These are phyloP conservation scores for Ailanthus altissimus DNA, from an alignment of 345 rosid genomes.

Conservation along the genomic window DNA sequence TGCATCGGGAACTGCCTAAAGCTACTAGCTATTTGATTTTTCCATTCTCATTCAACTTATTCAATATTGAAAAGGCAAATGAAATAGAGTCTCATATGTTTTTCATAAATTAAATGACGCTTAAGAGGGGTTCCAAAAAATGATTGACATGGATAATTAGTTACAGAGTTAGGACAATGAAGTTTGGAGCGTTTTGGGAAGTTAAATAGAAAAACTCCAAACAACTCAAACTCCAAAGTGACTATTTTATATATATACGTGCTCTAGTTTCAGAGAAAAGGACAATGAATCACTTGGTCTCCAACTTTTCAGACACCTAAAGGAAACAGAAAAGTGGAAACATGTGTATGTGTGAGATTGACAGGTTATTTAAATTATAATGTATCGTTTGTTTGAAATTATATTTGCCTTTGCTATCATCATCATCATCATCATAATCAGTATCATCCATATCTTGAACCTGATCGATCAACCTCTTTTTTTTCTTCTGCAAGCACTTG, in stretches of 20 bases:
- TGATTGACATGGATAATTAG: background rate
- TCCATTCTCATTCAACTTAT: constrained; percentile 4
- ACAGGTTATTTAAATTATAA: constrained; percentile 8
- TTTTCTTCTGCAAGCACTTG: background rate
- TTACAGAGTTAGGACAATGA: background rate
- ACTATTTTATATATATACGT: background rate
- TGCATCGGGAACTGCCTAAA: constrained; percentile 24
- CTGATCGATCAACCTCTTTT: background rate
- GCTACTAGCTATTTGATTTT: constrained; percentile 4
- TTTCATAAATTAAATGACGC: no score
- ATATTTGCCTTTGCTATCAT: background rate
- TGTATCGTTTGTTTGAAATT: background rate
- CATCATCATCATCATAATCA: constrained; percentile 28
- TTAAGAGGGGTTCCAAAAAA: background rate
- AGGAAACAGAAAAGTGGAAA: constrained; percentile 8
- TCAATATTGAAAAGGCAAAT: background rate
- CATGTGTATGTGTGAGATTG: constrained; percentile 1
- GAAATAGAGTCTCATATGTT: background rate
- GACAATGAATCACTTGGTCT: constrained; percentile 39
- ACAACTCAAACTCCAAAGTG: constrained; percentile 1
- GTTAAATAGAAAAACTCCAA: background rate
- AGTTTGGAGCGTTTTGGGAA: background rate
- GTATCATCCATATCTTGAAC: constrained; percentile 19
- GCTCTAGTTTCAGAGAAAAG: constrained; percentile 11
- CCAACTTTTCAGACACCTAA: constrained; percentile 39